Base-by-base conservation (phyloP, 306 rosid genomes). In the Quercus cerris region DNA sequence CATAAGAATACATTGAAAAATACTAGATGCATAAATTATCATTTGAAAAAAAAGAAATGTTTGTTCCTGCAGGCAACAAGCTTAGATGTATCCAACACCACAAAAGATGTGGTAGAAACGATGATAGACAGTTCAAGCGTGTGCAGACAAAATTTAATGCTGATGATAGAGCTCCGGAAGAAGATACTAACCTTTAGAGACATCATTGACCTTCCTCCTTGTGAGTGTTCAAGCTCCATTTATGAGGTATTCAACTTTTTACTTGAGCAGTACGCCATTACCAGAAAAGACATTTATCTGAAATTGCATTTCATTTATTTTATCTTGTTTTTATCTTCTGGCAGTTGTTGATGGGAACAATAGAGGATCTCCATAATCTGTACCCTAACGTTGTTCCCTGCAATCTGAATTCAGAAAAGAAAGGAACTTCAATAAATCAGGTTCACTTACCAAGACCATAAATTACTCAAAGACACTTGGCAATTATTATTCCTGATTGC, bases 311-410 rank as follows among this genome's bases (percentile, higher is more conserved):
- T 73, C 62, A 52, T 15, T 22, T 33, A n/a, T 5, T 5, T 31
- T 61, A 56, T 52, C 73, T 30, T 66, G 69, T 71, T 64, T 41
- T 56, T 35, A 14, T 46, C 20, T 58, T 38, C n/a, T 63, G 58
- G 70, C 83, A 85, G 88, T 41, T 85, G 78, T 67, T 82, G 28
- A 63, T 52, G 41, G 85, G 85, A 76, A 76, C 81, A 13, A 74
- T 82, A n/a, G 85, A 77, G 35, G 85, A 82, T 77, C 85, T 82
- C 85, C 81, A 82, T 63, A 85, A 85, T 71, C 69, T 85, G 67
- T 85, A 85, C 69, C 88, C 85, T 1, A 78, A 75, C 46, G 70
- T 81, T 56, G 78, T 78, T 64, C 71, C 70, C 23, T 2, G 74
- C n/a, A 56, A 73, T 41, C 78, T 30, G 17, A 54, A 38, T 20